Evolutionary conservation across 805 yeast genomes (phyloP).

Genomic region (Saccharomycopsis javanensis): DNA sequence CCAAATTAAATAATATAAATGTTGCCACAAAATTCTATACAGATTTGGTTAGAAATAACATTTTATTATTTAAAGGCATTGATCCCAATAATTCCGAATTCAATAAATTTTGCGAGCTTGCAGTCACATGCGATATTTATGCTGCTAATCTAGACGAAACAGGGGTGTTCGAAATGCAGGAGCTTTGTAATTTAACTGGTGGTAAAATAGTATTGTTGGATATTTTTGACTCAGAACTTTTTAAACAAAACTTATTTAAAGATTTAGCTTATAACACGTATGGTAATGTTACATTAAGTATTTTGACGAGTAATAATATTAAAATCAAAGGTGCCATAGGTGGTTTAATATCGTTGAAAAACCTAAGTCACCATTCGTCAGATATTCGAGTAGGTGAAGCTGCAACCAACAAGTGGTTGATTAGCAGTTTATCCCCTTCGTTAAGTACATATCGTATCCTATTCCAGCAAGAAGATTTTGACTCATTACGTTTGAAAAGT

Average conservation of each 20-base stretch:
- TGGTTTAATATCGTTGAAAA: conserved; percentile 27
- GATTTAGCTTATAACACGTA: background rate
- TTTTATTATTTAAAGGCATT: conserved; percentile 21
- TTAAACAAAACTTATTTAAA: conserved; percentile 20
- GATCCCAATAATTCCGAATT: background rate
- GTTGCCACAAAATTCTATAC: conserved; percentile 17
- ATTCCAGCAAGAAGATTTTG: conserved; percentile 28
- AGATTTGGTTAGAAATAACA: conserved; percentile 24
- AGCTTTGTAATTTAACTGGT: conserved; percentile 27
- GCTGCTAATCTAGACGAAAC: conserved; percentile 33
- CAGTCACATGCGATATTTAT: conserved; percentile 25
- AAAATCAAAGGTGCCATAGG: conserved; percentile 30
- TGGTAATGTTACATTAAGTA: conserved; percentile 22
- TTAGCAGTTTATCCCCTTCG: conserved; percentile 22
- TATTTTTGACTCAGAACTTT: conserved; percentile 25
- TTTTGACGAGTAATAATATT: conserved; percentile 27
- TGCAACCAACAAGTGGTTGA: conserved; percentile 32
- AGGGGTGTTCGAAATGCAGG: conserved; percentile 35
- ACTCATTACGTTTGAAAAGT: conserved; percentile 20
- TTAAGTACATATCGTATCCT: conserved; percentile 26
- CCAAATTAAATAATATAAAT: conserved; percentile 24
- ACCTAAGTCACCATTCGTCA: conserved; percentile 11
- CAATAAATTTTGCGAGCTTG: conserved; percentile 20
- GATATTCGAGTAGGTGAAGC: conserved; percentile 25
- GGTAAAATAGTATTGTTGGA: conserved; percentile 29